Evolutionary conservation across 163 green algal genomes (phyloP), one percentile per base, ranked within the genome.

Genomic region (Trebouxiophyceae sp.): DNA sequence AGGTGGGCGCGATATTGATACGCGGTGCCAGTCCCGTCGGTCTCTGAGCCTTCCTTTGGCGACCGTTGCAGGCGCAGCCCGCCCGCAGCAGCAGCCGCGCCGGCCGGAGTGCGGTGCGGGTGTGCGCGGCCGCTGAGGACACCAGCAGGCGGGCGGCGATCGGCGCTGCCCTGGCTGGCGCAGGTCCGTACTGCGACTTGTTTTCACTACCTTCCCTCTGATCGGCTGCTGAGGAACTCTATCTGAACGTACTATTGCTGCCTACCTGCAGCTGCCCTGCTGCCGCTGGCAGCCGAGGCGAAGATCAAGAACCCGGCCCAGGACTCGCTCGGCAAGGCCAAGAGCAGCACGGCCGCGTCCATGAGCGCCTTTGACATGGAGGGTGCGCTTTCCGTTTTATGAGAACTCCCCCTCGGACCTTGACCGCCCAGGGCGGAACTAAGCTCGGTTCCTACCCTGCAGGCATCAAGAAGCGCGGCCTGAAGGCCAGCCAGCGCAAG

Each of bases 401-500:
- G n/a, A n/a, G n/a, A n/a, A n/a, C n/a, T n/a, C n/a, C n/a, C n/a
- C n/a, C n/a, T n/a, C n/a, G n/a, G n/a, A n/a, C n/a, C n/a, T n/a
- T n/a, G n/a, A n/a, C n/a, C n/a, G n/a, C n/a, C n/a, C n/a, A n/a
- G n/a, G n/a, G n/a, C n/a, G n/a, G n/a, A n/a, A n/a, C n/a, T n/a
- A n/a, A n/a, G n/a, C n/a, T n/a, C n/a, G n/a, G n/a, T n/a, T n/a
- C n/a, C n/a, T n/a, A n/a, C n/a, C n/a, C 23, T 26, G 47, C 16
- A 57, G 54, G 39, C 44, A 66, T 23, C n/a, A 66, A 66, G 45
- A 32, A 54, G 39, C 34, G 39, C 24, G 33, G 54, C 39, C 54
- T 62, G 50, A 27, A 63, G 44, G 20, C 32, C 27, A 45, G 63
- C 32, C 31, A 69, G 28, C 22, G 56, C 24, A 39, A 69, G 63